Evolutionary conservation across 2,329 filamentous ascomycete species (phyloP), one percentile per base, ranked within the genome.

Genomic region (Hypocreales sp.): DNA sequence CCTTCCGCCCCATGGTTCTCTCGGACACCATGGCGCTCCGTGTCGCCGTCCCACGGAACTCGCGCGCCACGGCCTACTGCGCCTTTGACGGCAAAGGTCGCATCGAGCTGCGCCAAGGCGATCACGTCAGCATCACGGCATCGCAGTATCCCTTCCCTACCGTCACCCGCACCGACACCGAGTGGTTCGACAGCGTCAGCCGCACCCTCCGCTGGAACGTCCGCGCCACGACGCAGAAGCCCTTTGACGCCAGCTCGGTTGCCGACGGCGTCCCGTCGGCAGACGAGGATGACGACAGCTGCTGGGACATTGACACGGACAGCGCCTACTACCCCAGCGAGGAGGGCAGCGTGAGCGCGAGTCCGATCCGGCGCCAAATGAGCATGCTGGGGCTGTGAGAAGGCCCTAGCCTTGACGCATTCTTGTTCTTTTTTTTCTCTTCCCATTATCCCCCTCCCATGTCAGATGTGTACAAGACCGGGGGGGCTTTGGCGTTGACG

Each of bases 101-200:
- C 27, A 72, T 98, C 23, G 87, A 98, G 54, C 72, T 98, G 20
- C 77, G 78, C 35, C 82, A 87, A 44, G 90, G 90, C 29, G 90
- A 98, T 55, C 81, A 87, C 43, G 90, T 98, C 48, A 94, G 87
- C 34, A 90, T 98, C 42, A 83, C 87, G 22, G 90, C 90, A 4
- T 92, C 81, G 17, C 84, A 92, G 48, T 98, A 94, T 45, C 90
- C 90, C 1, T 95, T 98, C 59, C 90, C 90, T 3, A 95, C 90
- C 1, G 87, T 98, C 23, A 82, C 92, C 31, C 79, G 83, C 37
- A 82, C 79, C 36, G 77, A 77, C 34, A 80, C 78, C 1, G 90
- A 98, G 51, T 98, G 90, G 90, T 94, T 98, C 47, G 81, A 94
- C 51, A 92, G 82, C 44, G 83, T 98, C 26, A 83, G 81, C 28